Percentiles rank a stretch among this genome's conserved stretches.
Evolutionary conservation across 768 basidiomycete species (phyloP).

Genomic region (Termitomyces sp.): DNA sequence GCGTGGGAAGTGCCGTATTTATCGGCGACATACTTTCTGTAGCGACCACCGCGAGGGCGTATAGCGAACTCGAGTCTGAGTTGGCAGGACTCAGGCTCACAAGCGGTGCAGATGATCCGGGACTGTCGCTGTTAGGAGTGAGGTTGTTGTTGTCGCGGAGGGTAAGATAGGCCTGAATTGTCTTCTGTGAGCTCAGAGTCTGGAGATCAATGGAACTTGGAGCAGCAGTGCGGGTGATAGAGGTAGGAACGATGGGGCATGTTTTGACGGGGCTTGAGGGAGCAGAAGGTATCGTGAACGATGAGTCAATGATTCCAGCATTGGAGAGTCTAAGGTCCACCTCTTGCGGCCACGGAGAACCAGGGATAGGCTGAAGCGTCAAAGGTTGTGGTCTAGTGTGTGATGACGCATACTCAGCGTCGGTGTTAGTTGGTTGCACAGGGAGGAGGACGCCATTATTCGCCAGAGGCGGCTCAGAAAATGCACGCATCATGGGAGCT

Average conservation of each 20-base stretch:
- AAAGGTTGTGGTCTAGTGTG: slow-evolving; percentile 3
- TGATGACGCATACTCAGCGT: slow-evolving; percentile 9
- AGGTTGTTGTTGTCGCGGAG: slow-evolving; percentile 21
- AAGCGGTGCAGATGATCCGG: slow-evolving; percentile 13
- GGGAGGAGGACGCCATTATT: not conserved
- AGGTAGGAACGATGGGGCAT: slow-evolving; percentile 11
- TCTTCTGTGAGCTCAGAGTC: slow-evolving; percentile 20
- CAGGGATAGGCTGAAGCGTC: slow-evolving; percentile 8
- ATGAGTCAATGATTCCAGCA: not conserved
- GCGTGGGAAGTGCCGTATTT: slow-evolving; percentile 27
- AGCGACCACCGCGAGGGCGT: slow-evolving; percentile 19
- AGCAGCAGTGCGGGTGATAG: slow-evolving; percentile 24
- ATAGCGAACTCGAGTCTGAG: slow-evolving; percentile 19
- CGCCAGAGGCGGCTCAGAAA: slow-evolving; percentile 1
- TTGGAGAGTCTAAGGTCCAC: not conserved
- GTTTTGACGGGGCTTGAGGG: not conserved
- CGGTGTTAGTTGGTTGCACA: slow-evolving; percentile 18
- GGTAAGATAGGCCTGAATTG: slow-evolving; percentile 23
- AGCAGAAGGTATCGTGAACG: slow-evolving; percentile 7
- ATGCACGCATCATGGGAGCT: slow-evolving; percentile 27
- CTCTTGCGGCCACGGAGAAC: slow-evolving; percentile 5
- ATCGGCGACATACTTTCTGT: slow-evolving; percentile 22
- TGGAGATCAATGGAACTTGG: slow-evolving; percentile 26
- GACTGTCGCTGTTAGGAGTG: slow-evolving; percentile 27
- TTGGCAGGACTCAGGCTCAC: slow-evolving; percentile 23